A percentile compares a stretch with the other conserved stretches of the same genome.
These are phyloP conservation scores for Thelonectria blattea DNA, from an alignment of 2,329 filamentous ascomycete genomes.

Conservation along the genomic window DNA sequence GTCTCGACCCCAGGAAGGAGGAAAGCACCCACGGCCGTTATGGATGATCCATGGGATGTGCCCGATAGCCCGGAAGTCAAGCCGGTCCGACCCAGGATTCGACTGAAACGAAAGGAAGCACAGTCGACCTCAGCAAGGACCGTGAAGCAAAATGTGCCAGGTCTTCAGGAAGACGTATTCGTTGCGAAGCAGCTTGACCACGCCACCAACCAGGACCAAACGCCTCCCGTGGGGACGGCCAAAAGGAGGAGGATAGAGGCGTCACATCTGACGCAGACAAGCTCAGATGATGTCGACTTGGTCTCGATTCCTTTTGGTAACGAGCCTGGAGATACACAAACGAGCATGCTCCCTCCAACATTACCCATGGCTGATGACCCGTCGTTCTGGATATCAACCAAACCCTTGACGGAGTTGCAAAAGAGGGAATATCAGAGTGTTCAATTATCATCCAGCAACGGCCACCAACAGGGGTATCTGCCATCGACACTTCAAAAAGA, in stretches of 20 bases:
- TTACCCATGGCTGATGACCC: conserved; percentile 36
- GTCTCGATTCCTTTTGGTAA: conserved; percentile 34
- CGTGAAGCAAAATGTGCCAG: neutral
- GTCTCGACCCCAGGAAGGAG: conserved; percentile 41
- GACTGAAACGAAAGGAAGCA: conserved; percentile 23
- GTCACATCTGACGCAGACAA: conserved; percentile 21
- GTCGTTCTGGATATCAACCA: conserved; percentile 44
- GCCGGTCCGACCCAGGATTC: conserved; percentile 23
- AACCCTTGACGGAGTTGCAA: conserved; percentile 45
- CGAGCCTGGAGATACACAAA: conserved; percentile 24
- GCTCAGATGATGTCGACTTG: conserved; percentile 36
- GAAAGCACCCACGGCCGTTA: conserved; percentile 32
- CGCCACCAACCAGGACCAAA: neutral
- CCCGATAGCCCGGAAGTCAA: conserved; percentile 49
- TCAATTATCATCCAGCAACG: conserved; percentile 26
- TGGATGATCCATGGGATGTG: conserved; percentile 51
- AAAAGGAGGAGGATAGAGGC: conserved; percentile 36
- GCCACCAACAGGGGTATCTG: conserved; percentile 21
- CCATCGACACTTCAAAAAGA: conserved; percentile 28
- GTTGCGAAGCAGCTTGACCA: neutral
- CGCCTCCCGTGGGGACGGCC: conserved; percentile 13
- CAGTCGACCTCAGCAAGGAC: conserved; percentile 3
- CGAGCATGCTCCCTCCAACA: conserved; percentile 37
- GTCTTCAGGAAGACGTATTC: neutral
- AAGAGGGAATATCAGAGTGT: conserved; percentile 45